A percentile compares a stretch with the other conserved stretches of the same genome.
These are phyloP conservation scores for Lactifluus volemus DNA, from an alignment of 768 basidiomycete genomes.

Conservation along the genomic window DNA sequence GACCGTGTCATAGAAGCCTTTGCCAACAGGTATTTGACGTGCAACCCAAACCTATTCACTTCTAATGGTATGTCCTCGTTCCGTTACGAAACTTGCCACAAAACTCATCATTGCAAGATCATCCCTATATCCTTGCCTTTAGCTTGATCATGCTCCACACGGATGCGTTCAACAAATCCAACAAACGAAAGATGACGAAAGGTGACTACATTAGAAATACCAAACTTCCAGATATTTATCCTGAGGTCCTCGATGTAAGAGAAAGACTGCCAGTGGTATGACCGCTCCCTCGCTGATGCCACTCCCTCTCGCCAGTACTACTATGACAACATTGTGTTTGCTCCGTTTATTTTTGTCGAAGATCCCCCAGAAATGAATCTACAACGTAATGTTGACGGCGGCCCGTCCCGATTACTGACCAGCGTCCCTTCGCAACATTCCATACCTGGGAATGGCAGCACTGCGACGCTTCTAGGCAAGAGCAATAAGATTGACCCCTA, in stretches of 20 bases:
- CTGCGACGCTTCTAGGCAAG: slow-evolving; percentile 41
- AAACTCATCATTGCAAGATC: slow-evolving; percentile 44
- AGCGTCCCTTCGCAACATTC: slow-evolving; percentile 26
- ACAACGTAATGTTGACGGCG: slow-evolving; percentile 40
- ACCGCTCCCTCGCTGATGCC: neutral
- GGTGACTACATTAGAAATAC: slow-evolving; percentile 92
- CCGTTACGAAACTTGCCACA: neutral
- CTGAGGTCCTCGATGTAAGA: slow-evolving; percentile 80
- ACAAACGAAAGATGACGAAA: slow-evolving; percentile 96
- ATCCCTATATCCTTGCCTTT: slow-evolving; percentile 93
- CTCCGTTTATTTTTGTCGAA: slow-evolving; percentile 95
- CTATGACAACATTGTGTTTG: slow-evolving; percentile 94
- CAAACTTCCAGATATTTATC: slow-evolving; percentile 69
- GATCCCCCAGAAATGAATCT: slow-evolving; percentile 70
- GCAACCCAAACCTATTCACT: slow-evolving; percentile 74
- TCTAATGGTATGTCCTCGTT: slow-evolving; percentile 50
- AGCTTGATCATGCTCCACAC: slow-evolving; percentile 99
- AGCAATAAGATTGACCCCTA: slow-evolving; percentile 82
- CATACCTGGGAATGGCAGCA: slow-evolving; percentile 23
- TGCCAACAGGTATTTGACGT: slow-evolving; percentile 70
- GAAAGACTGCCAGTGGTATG: neutral
- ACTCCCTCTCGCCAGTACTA: slow-evolving; percentile 51
- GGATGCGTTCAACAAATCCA: slow-evolving; percentile 95
- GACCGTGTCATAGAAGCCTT: slow-evolving; percentile 97
- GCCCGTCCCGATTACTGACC: slow-evolving; percentile 31